Percentiles rank a stretch among this genome's conserved stretches.
Evolutionary conservation across 2,329 filamentous ascomycete species (phyloP).

Genomic region (Thelonectria olida): DNA sequence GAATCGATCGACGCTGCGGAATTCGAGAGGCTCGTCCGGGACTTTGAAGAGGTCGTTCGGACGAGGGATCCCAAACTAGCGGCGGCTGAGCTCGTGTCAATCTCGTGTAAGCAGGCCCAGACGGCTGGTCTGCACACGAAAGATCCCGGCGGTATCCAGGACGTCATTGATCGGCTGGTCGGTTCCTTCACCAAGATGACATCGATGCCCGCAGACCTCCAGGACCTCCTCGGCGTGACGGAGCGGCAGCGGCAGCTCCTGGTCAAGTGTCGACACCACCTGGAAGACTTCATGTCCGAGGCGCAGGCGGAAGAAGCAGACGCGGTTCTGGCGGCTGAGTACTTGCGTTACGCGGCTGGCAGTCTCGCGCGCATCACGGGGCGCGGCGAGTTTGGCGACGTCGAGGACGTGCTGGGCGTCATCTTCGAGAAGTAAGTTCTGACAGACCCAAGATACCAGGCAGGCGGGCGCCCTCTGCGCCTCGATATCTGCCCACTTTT

Average conservation of each 20-base stretch:
- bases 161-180: slow-evolving; percentile 74
- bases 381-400: slow-evolving; percentile 83
- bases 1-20: slow-evolving; percentile 55
- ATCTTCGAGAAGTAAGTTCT: slow-evolving; percentile 92
- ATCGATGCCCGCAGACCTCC: slow-evolving; percentile 73
- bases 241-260: slow-evolving; percentile 88
- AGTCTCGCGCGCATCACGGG: slow-evolving; percentile 90
- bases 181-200: slow-evolving; percentile 77
- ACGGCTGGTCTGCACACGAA: slow-evolving; percentile 28
- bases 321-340: slow-evolving; percentile 89
- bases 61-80: slow-evolving; percentile 36
- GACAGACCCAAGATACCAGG: too few relatives aligned
- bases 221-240: slow-evolving; percentile 89
- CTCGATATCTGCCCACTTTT: slow-evolving; percentile 13
- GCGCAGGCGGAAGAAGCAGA: slow-evolving; percentile 68
- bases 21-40: slow-evolving; percentile 49
- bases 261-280: slow-evolving; percentile 73
- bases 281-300: slow-evolving; percentile 77
- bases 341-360: slow-evolving; percentile 81
- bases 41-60: slow-evolving; percentile 46
- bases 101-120: slow-evolving; percentile 77
- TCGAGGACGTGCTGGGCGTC: slow-evolving; percentile 94
- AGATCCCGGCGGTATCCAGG: slow-evolving; percentile 73
- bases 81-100: slow-evolving; percentile 53
- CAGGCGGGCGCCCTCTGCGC: neutral